Percentiles rank a stretch among this genome's conserved stretches.
phyloP scores from a whole-genome alignment of 2,329 filamentous ascomycete species.

The Talaromyces pinophilus region DNA sequence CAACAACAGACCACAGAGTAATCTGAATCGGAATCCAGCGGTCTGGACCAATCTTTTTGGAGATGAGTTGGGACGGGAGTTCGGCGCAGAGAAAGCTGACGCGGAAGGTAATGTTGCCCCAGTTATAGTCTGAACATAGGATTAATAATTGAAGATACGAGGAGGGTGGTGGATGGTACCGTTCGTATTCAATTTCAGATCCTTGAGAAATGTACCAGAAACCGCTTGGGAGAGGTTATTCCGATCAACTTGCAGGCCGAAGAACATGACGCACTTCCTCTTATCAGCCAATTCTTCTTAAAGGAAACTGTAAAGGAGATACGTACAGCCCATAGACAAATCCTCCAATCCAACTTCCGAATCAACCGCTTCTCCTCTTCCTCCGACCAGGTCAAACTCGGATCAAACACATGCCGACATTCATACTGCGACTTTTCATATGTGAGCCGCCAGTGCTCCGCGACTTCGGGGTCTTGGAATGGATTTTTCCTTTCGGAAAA shows the following conservation, averaged over 20 bases:
- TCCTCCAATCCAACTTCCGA: slow-evolving; percentile 18
- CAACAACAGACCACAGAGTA: slow-evolving; percentile 41
- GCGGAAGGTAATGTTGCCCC: slow-evolving; percentile 57
- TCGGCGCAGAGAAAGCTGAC: slow-evolving; percentile 57
- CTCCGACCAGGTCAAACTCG: slow-evolving; percentile 37
- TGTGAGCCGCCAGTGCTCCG: slow-evolving; percentile 55
- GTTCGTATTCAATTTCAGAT: slow-evolving; percentile 21
- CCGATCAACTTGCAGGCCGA: slow-evolving; percentile 22
- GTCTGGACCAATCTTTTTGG: slow-evolving; percentile 60
- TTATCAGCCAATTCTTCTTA: too few relatives aligned
- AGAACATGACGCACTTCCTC: slow-evolving; percentile 20
- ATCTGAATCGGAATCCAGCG: slow-evolving; percentile 42
- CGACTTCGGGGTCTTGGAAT: slow-evolving; percentile 55
- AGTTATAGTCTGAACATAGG: slow-evolving; percentile 48
- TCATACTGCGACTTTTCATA: slow-evolving; percentile 58
- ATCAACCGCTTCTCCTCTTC: slow-evolving; percentile 28
- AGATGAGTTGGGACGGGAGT: slow-evolving; percentile 62
- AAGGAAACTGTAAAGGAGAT: background rate
- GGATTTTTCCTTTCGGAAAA: slow-evolving; percentile 26
- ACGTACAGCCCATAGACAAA: slow-evolving; percentile 23
- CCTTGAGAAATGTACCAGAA: slow-evolving; percentile 20
- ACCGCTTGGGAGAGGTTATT: slow-evolving; percentile 21
- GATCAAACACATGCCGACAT: slow-evolving; percentile 48
- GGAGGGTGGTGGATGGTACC: background rate
- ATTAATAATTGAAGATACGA: background rate